Evolutionary conservation across 495 filamentous ascomycete species (phyloP).

Genomic region (Bacidia gigantensis): DNA sequence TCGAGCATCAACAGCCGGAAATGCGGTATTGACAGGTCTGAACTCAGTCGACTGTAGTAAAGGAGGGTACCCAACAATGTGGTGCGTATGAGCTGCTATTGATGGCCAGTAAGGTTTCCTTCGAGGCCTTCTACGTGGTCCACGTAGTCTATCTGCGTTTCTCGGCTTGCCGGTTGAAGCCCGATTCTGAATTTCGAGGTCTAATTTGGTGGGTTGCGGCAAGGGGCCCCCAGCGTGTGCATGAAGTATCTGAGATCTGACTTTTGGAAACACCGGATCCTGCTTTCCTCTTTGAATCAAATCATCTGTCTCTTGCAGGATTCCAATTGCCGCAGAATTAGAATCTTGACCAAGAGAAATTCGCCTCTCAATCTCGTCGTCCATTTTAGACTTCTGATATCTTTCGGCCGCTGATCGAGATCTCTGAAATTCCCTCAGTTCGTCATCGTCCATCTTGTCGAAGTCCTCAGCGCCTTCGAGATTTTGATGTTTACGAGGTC

Average conservation of each 20-base stretch:
- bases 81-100: slow-evolving; percentile 15
- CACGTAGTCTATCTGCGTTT: not conserved
- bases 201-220: slow-evolving; percentile 4
- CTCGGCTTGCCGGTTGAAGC: not conserved
- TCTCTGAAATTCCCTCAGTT: slow-evolving; percentile 4
- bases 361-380: slow-evolving; percentile 11
- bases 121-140: too few relatives aligned
- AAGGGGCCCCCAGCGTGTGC: slow-evolving; percentile 7
- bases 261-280: slow-evolving; percentile 2
- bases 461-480: slow-evolving; percentile 10
- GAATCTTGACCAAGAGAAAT: slow-evolving; percentile 9
- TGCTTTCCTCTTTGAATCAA: not conserved
- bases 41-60: not conserved
- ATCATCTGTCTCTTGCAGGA: slow-evolving; percentile 9
- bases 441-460: not conserved
- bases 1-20: not conserved
- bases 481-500: slow-evolving; percentile 14
- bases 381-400: slow-evolving; percentile 12
- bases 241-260: slow-evolving; percentile 8
- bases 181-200: not conserved
- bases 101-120: slow-evolving; percentile 9
- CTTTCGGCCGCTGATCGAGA: slow-evolving; percentile 13
- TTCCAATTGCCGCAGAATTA: slow-evolving; percentile 4
- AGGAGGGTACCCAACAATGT: not conserved
- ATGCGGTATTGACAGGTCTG: not conserved